Conservation (phyloP, 2,329 filamentous ascomycete genomes). For the Trichoderma koningii region DNA sequence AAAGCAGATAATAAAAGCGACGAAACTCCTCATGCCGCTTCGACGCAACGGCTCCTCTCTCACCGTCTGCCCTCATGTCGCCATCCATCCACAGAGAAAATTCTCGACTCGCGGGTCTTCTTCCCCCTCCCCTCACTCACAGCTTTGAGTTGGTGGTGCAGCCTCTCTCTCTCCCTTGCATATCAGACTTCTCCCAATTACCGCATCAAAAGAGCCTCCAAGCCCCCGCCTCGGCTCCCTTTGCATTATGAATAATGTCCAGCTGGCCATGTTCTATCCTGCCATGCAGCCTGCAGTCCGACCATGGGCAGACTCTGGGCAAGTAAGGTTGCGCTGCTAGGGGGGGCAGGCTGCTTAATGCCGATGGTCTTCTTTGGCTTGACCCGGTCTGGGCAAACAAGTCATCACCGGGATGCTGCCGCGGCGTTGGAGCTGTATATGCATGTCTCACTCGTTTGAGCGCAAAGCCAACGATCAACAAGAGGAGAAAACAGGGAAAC, state of each 20-base stretch:
- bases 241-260: neutral
- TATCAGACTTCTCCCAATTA: neutral
- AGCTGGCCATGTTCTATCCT: neutral
- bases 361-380: neutral
- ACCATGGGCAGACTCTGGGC: neutral
- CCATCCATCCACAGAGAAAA: neutral
- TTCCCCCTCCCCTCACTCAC: neutral
- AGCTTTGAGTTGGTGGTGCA: neutral
- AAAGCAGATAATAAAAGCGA: constrained; percentile 4
- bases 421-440: neutral
- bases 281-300: neutral
- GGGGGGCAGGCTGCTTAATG: neutral
- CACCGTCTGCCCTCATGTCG: neutral
- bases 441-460: neutral
- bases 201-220: neutral
- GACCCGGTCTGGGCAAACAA: neutral
- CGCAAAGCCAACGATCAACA: no score
- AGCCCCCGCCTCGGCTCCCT: constrained; percentile 5
- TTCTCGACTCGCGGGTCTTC: neutral
- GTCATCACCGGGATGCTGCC: neutral
- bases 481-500: no score
- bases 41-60: neutral
- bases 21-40: neutral
- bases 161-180: constrained; percentile 10
- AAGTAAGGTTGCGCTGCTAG: neutral